Conservation (phyloP, 352 stramenopile genomes). For the Halophytophthora batemanensis region DNA sequence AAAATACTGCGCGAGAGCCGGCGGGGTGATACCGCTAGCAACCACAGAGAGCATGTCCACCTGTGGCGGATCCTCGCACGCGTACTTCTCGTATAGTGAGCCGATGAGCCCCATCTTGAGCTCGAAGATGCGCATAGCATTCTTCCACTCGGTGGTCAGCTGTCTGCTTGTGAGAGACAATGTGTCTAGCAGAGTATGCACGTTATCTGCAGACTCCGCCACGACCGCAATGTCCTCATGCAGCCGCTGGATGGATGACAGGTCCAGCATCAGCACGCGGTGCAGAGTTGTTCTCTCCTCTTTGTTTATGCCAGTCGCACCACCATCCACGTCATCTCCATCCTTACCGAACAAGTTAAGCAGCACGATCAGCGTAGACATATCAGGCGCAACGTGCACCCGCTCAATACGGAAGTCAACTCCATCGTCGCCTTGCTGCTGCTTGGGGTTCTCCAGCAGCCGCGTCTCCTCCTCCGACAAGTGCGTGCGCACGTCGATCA, state of each 20-base stretch:
- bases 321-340: not conserved
- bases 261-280: slow-evolving; percentile 38
- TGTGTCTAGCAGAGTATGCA: slow-evolving; percentile 25
- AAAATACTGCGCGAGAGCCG: slow-evolving; percentile 73
- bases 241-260: slow-evolving; percentile 25
- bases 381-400: slow-evolving; percentile 30
- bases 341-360: slow-evolving; percentile 13
- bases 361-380: slow-evolving; percentile 40
- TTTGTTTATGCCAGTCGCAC: not conserved
- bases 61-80: slow-evolving; percentile 53
- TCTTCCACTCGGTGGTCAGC: slow-evolving; percentile 70
- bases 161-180: slow-evolving; percentile 31
- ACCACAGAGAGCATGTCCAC: slow-evolving; percentile 70
- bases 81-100: slow-evolving; percentile 79
- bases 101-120: slow-evolving; percentile 74
- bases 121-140: slow-evolving; percentile 70
- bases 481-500: slow-evolving; percentile 33
- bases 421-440: not conserved
- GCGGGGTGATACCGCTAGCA: slow-evolving; percentile 54
- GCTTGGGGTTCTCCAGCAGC: slow-evolving; percentile 12
- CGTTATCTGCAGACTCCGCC: slow-evolving; percentile 21
- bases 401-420: slow-evolving; percentile 28
- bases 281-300: slow-evolving; percentile 15
- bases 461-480: slow-evolving; percentile 19
- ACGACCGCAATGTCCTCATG: slow-evolving; percentile 33